Conservation (phyloP, 768 basidiomycete genomes). For the Cystobasidium onofrii region DNA sequence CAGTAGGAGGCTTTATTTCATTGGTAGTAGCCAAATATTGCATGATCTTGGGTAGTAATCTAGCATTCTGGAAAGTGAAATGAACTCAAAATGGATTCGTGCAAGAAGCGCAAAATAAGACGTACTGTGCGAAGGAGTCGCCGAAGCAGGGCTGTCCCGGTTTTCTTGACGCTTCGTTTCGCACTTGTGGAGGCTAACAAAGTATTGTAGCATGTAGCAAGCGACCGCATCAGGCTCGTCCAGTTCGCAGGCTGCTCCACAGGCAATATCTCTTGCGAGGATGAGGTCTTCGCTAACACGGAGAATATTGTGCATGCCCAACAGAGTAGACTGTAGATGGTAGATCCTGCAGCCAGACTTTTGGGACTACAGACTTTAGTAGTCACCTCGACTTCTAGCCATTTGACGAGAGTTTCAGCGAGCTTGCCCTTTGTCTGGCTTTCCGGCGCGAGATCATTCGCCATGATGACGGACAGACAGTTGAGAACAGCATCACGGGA, state of each 20-base stretch:
- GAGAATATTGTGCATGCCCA: constrained; percentile 64
- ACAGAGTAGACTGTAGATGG: constrained; percentile 61
- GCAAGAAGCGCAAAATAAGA: neutral
- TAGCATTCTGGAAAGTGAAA: constrained; percentile 20
- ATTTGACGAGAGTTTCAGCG: constrained; percentile 60
- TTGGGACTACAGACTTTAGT: constrained; percentile 46
- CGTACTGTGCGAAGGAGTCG: constrained; percentile 62
- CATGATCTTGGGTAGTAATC: constrained; percentile 24
- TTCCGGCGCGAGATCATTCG: constrained; percentile 48
- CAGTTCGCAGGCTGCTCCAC: constrained; percentile 47
- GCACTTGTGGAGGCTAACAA: constrained; percentile 47
- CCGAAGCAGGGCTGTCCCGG: constrained; percentile 57
- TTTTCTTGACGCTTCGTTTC: constrained; percentile 57
- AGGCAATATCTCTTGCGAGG: constrained; percentile 19
- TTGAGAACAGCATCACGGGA: constrained; percentile 66
- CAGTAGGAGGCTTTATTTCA: constrained; percentile 46
- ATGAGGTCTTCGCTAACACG: constrained; percentile 50
- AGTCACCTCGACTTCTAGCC: constrained; percentile 63
- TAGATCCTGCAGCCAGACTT: constrained; percentile 42
- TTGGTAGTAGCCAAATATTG: constrained; percentile 42
- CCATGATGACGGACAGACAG: constrained; percentile 55
- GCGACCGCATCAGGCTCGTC: constrained; percentile 52
- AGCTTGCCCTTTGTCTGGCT: constrained; percentile 48
- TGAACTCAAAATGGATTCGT: neutral
- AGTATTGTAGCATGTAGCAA: constrained; percentile 58